These are phyloP conservation scores for Phytomonas serpens DNA, from an alignment of 208 protist species.

Conservation along the genomic window DNA sequence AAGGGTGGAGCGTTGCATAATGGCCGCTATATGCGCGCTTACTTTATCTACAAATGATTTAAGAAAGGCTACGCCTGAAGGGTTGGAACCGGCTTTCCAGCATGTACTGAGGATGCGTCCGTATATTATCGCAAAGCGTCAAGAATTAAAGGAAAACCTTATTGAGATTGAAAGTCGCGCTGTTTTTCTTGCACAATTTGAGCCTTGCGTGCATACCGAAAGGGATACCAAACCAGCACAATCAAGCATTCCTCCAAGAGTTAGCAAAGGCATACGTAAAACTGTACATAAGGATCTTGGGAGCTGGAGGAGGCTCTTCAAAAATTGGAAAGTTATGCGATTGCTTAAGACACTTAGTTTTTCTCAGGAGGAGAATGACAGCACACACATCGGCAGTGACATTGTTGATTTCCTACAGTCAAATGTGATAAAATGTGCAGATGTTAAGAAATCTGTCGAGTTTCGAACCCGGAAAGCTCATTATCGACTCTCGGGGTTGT, in stretches of 20 bases:
- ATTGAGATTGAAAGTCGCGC: slow-evolving; percentile 49
- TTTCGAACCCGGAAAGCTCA: slow-evolving; percentile 53
- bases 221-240: slow-evolving; percentile 5
- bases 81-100: slow-evolving; percentile 42
- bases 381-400: slow-evolving; percentile 21
- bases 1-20: slow-evolving; percentile 68
- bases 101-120: slow-evolving; percentile 65
- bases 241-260: neutral
- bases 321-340: slow-evolving; percentile 70
- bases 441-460: slow-evolving; percentile 39
- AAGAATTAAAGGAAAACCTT: slow-evolving; percentile 52
- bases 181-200: slow-evolving; percentile 74
- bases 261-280: neutral
- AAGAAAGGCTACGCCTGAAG: slow-evolving; percentile 27
- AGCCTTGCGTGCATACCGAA: slow-evolving; percentile 23
- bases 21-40: slow-evolving; percentile 77
- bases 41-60: slow-evolving; percentile 51
- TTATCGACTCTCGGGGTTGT: slow-evolving; percentile 64
- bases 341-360: slow-evolving; percentile 62
- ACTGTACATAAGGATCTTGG: neutral
- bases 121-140: slow-evolving; percentile 71
- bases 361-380: slow-evolving; percentile 42
- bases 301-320: slow-evolving; percentile 77
- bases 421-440: slow-evolving; percentile 29
- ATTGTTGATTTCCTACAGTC: slow-evolving; percentile 72